These are phyloP conservation scores for Pseudocercospora ulei DNA, from an alignment of 2,329 filamentous ascomycete species.

Conservation along the genomic window DNA sequence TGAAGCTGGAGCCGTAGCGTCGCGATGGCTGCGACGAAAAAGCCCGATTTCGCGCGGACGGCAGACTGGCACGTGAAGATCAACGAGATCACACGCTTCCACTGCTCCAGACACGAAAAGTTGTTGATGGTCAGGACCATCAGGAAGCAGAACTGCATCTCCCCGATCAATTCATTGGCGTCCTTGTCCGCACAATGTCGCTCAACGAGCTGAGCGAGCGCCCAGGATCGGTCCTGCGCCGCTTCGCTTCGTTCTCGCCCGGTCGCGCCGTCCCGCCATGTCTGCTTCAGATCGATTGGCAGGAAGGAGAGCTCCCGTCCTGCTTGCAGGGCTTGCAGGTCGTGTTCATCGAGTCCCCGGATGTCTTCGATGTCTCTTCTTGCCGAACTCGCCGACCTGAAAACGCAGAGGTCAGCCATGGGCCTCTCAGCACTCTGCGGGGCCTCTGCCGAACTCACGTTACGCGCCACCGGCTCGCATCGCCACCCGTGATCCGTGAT, in stretches of 20 bases:
- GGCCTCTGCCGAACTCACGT: no score
- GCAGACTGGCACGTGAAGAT: slow-evolving; percentile 50
- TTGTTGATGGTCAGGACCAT: slow-evolving; percentile 57
- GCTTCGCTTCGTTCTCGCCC: slow-evolving; percentile 54
- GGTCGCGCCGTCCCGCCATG: slow-evolving; percentile 53
- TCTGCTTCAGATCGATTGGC: slow-evolving; percentile 52
- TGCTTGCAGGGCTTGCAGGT: slow-evolving; percentile 31
- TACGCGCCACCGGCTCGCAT: slow-evolving; percentile 46
- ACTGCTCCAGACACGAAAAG: slow-evolving; percentile 56
- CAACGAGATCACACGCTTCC: slow-evolving; percentile 51
- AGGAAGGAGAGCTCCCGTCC: slow-evolving; percentile 46
- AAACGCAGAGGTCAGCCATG: no score
- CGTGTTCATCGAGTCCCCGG: slow-evolving; percentile 43
- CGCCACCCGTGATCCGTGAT: slow-evolving; percentile 43
- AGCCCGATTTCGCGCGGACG: slow-evolving; percentile 40
- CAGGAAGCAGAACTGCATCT: slow-evolving; percentile 54
- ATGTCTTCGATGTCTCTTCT: slow-evolving; percentile 50
- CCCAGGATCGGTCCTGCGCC: slow-evolving; percentile 55
- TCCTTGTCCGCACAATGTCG: slow-evolving; percentile 34
- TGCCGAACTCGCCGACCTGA: slow-evolving; percentile 51
- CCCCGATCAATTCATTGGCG: slow-evolving; percentile 41
- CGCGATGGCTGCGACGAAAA: slow-evolving; percentile 47
- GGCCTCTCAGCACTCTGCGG: no score
- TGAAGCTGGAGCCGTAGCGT: slow-evolving; percentile 46
- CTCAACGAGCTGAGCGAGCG: slow-evolving; percentile 46